Evolutionary conservation across 768 basidiomycete species (phyloP), one percentile per base, ranked within the genome.

Genomic region (Lactifluus volemus): DNA sequence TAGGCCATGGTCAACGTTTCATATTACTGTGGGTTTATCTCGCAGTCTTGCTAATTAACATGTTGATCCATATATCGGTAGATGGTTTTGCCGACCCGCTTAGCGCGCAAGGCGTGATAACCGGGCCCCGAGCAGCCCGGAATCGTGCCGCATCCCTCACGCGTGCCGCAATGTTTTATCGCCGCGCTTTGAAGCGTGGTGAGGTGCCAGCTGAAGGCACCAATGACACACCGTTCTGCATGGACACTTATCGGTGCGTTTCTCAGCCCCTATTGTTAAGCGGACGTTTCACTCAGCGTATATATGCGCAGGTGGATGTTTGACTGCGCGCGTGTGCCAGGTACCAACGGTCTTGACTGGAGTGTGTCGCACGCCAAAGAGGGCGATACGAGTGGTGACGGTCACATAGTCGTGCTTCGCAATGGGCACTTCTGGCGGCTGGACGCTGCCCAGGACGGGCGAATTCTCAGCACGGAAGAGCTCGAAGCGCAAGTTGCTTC

Each of bases 1-100:
- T 36, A 84, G 85, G 86, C 93, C 58, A 85, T 95, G 1, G 79
- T 95, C 44, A 92, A 95, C 67, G 92, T 95, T 11, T 94, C 90
- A n/a, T 96, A 97, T 73, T 97, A 91, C 67, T 97, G 94, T 88
- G 66, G 61, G 67, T 68, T 45, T n/a, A 12, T 30, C 39, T 15
- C 19, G 17, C 15, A 42, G 12, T 7, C 29, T 1, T 15, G 12
- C 5, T 11, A 50, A 29, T 15, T 3, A 0, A 15, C n/a, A 15
- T 10, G 17, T 5, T 3, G 2, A 52, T 44, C 39, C 17, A 2
- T 34, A 30, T 25, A 15, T 8, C 55, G 39, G 0, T 54, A 93
- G 90, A 92, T 75, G 91, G 91, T 15, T 93, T 93, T 64, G 77
- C 85, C 64, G 75, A 76, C 21, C 83, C 84, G 9, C 89, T 89